These are phyloP conservation scores for Saccharomycopsis fodiens DNA, from an alignment of 805 yeast genomes.

Conservation along the genomic window DNA sequence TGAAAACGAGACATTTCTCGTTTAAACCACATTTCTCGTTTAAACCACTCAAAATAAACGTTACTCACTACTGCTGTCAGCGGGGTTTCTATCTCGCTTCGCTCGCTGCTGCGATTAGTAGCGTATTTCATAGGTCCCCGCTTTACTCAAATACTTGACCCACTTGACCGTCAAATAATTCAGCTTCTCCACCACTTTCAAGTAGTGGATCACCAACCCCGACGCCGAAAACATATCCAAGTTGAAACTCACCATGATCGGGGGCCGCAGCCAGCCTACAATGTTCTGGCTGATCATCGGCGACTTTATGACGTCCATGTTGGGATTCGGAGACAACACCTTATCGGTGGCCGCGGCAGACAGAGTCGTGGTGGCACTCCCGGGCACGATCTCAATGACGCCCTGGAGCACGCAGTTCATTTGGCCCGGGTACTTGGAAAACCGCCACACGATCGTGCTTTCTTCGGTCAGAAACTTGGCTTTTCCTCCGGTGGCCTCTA, in stretches of 20 bases:
- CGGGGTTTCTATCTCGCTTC: no score
- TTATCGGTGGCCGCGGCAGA: slow-evolving; percentile 4
- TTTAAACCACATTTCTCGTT: no score
- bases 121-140: slow-evolving; percentile 79
- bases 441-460: slow-evolving; percentile 59
- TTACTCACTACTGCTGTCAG: no score
- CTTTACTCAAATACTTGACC: slow-evolving; percentile 71
- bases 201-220: slow-evolving; percentile 65
- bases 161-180: slow-evolving; percentile 74
- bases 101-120: no score
- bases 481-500: slow-evolving; percentile 51
- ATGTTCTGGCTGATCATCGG: slow-evolving; percentile 1
- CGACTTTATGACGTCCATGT: background rate
- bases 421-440: slow-evolving; percentile 60
- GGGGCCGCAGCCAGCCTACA: slow-evolving; percentile 58
- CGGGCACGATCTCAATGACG: slow-evolving; percentile 43
- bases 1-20: no score
- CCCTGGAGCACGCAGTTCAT: slow-evolving; percentile 46
- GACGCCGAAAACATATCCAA: slow-evolving; percentile 71
- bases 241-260: slow-evolving; percentile 61
- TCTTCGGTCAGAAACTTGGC: slow-evolving; percentile 63
- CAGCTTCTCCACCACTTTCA: slow-evolving; percentile 53
- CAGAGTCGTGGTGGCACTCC: slow-evolving; percentile 23
- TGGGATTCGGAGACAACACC: background rate
- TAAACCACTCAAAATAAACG: no score